Evolutionary conservation across 495 filamentous ascomycete species (phyloP), one percentile per base, ranked within the genome.

Genomic region (Hypoxylon subgilvum): DNA sequence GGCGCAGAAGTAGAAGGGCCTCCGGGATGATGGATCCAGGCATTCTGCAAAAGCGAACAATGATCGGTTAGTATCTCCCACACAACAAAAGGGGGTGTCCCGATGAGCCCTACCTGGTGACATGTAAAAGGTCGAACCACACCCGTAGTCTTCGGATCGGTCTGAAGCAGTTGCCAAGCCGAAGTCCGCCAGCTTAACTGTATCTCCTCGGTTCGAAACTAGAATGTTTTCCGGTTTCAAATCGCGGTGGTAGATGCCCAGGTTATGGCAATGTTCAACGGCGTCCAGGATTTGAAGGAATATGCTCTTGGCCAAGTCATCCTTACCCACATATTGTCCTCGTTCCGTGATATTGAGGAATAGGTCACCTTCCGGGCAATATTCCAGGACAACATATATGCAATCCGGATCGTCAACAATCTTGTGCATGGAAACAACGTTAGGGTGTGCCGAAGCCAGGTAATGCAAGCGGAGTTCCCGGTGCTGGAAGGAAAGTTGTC

Each of bases 121-220:
- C 95, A 97, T 97, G 78, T 99, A 97, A 71, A 99, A 97, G 10
- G 94, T 97, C 13, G 93, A 97, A 42, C 94, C 94, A 73, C 95
- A 99, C 50, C 95, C 95, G 74, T 96, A 97, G 72, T 99, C 94
- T 56, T 92, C 86, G 54, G 93, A 95, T 54, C 86, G 76, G 48
- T 86, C 82, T 52, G 93, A 90, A 23, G 84, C 83, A 17, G 91
- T 97, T 35, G 94, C 94, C 31, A 97, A 82, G 67, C 95, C 94
- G 79, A 99, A 99, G 72, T 97, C 94, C 57, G 95, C 94, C 46
- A 99, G 83, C 76, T 97, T 96, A 65, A 96, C 90, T 18, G 90
- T 92, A 74, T 86, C 82, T 51, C 92, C 93, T 52, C 83, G 79
- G 76, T 96, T 86, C 56, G 89, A 88, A 50, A 97, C 94, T 66